Evolutionary conservation across 2,329 filamentous ascomycete genomes (phyloP).

Genomic region (Hirsutella rhossiliensis): DNA sequence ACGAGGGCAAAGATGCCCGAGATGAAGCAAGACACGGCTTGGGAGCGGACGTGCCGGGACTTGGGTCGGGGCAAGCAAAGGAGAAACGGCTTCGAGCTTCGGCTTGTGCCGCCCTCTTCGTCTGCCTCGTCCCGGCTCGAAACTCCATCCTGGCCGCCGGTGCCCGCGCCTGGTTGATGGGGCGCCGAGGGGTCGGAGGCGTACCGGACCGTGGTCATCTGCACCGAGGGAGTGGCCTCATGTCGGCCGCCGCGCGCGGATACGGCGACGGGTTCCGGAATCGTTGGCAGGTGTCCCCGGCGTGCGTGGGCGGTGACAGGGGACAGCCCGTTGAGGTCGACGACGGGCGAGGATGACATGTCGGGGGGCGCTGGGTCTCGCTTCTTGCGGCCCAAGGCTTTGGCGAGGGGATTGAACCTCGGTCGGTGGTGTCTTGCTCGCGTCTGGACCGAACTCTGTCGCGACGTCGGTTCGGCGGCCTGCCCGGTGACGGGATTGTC

Average conservation of each 20-base stretch:
- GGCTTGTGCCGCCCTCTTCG: slow-evolving; percentile 4
- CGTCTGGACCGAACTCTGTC: too few species aligned
- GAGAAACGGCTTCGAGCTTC: slow-evolving; percentile 30
- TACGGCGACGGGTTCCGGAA: slow-evolving; percentile 8
- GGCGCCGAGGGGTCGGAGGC: too few species aligned
- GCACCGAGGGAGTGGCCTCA: not conserved
- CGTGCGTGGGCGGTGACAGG: too few species aligned
- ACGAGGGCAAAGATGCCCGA: slow-evolving; percentile 50
- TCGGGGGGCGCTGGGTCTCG: too few species aligned
- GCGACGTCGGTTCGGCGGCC: too few species aligned
- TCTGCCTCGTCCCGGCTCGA: not conserved
- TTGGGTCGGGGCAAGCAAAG: slow-evolving; percentile 44
- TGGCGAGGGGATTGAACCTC: too few species aligned
- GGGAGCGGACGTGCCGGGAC: slow-evolving; percentile 39
- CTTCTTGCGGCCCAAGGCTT: too few species aligned
- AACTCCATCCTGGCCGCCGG: not conserved
- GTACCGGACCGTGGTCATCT: not conserved
- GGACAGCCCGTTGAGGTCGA: too few species aligned
- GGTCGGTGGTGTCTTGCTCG: too few species aligned
- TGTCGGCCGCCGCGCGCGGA: not conserved
- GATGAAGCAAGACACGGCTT: slow-evolving; percentile 49
- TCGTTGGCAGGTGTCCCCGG: not conserved
- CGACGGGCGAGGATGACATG: too few species aligned
- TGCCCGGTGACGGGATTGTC: too few species aligned
- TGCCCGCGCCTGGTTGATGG: too few species aligned